phyloP scores from a whole-genome alignment of 108 stramenopile genomes.

The Fistulifera solaris region DNA sequence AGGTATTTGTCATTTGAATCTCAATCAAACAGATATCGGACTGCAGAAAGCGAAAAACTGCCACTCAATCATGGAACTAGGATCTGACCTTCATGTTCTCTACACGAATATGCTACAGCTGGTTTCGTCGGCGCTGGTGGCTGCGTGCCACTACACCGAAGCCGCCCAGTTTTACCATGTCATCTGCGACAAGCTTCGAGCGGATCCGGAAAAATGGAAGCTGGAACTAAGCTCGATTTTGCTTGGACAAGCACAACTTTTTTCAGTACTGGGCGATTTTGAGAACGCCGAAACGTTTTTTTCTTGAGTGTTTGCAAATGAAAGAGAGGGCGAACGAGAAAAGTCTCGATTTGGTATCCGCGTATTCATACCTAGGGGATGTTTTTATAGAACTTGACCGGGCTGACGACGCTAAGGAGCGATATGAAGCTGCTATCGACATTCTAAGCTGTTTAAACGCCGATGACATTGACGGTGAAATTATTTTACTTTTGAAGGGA shows the following conservation, averaged over 20 bases:
- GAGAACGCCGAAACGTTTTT: constrained; percentile 30
- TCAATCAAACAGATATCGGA: constrained; percentile 26
- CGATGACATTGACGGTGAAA: constrained; percentile 11
- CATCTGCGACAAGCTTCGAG: constrained; percentile 16
- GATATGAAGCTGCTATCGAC: constrained; percentile 25
- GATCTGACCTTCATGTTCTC: constrained; percentile 11
- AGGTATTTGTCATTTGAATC: constrained; percentile 17
- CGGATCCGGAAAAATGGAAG: constrained; percentile 8
- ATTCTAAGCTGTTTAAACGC: constrained; percentile 10
- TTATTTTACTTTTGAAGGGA: constrained; percentile 22
- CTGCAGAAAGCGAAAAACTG: constrained; percentile 24
- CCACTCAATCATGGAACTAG: constrained; percentile 14
- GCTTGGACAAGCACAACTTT: constrained; percentile 29
- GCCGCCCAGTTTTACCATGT: constrained; percentile 28
- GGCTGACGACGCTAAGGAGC: constrained; percentile 19
- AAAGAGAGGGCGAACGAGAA: constrained; percentile 22
- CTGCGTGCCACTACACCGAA: constrained; percentile 29
- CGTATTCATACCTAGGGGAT: constrained; percentile 27
- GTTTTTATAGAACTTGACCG: constrained; percentile 25
- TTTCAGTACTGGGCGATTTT: constrained; percentile 26
- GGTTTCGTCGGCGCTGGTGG: constrained; percentile 23
- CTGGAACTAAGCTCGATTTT: constrained; percentile 37
- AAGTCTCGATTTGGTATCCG: constrained; percentile 20
- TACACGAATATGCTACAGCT: constrained; percentile 20
- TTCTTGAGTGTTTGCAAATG: constrained; percentile 26